Evolutionary conservation across 768 basidiomycete species (phyloP).

Genomic region (Tylopilus balloui): DNA sequence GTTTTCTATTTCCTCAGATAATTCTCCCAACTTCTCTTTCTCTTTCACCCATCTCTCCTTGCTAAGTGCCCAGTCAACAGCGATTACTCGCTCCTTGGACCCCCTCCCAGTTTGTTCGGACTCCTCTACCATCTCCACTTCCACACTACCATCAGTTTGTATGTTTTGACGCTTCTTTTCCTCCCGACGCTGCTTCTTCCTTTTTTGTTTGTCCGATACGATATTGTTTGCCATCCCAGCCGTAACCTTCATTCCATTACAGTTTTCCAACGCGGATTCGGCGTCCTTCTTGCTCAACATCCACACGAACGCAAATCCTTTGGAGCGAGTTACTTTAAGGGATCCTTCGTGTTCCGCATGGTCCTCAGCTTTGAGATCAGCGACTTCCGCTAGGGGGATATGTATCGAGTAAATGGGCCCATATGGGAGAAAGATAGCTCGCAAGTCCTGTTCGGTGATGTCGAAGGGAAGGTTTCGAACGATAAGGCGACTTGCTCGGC

Average conservation of each 20-base stretch:
- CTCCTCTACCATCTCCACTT: slow-evolving; percentile 35
- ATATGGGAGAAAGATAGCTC: slow-evolving; percentile 79
- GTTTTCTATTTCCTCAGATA: slow-evolving; percentile 25
- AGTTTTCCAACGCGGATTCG: slow-evolving; percentile 70
- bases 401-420: slow-evolving; percentile 85
- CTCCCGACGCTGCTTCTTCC: slow-evolving; percentile 54
- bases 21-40: slow-evolving; percentile 48
- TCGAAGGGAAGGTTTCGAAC: slow-evolving; percentile 87
- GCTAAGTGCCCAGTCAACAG: slow-evolving; percentile 95
- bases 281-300: slow-evolving; percentile 84
- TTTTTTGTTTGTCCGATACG: slow-evolving; percentile 61
- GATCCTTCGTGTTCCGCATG: slow-evolving; percentile 18
- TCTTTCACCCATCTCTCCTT: slow-evolving; percentile 90
- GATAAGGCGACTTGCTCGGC: slow-evolving; percentile 77
- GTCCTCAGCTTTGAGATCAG: slow-evolving; percentile 27
- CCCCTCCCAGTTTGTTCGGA: slow-evolving; percentile 33
- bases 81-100: slow-evolving; percentile 60
- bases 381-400: slow-evolving; percentile 51
- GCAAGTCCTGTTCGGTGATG: slow-evolving; percentile 79
- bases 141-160: slow-evolving; percentile 34
- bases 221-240: slow-evolving; percentile 57
- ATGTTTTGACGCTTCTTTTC: slow-evolving; percentile 40
- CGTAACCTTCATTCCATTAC: slow-evolving; percentile 70
- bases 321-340: slow-evolving; percentile 37
- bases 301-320: slow-evolving; percentile 96